Base-by-base conservation (phyloP, 1,139 yeast genomes). In the Candida dubliniensis region DNA sequence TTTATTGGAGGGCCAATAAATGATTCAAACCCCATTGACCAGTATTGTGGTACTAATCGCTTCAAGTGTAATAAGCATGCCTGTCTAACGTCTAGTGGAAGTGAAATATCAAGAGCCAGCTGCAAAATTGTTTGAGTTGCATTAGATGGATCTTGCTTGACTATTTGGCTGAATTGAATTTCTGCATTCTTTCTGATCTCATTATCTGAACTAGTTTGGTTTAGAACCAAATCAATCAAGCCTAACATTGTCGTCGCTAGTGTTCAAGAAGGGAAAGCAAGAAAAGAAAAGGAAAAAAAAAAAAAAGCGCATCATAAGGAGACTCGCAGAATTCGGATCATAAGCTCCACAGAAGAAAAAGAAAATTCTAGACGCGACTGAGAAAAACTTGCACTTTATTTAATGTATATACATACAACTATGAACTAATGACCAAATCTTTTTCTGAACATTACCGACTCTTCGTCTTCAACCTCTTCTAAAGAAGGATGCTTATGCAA, bases 21-120 rank as follows among this genome's bases (percentile, higher is more conserved):
- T 11, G 89, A 82, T 40, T 80, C 84, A 60, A 90, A 90, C 0
- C 87, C 96, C 24, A 91, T 78, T 24, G 93, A 82, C 99, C 99
- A 91, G 55, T 77, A 82, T 52, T 76, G 71, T 0, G 91, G 86
- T 1, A 89, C 85, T 23, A 85, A 62, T 45, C 86, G 70, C 57
- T 88, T 84, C 50, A 89, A 62, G 50, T 87, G 83, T 31, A 89
- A 65, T 35, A 91, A 61, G 5, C 91, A 79, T 31, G 90, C 73
- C 60, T 89, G 96, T 50, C 84, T 71, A 0, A 71, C 39, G 46
- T 64, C 71, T 1, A 60, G 45, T 1, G 72, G 61, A 13, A 57
- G 40, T 3, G 58, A 49, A 12, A 50, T 54, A 27, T 57, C 50
- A 4, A 55, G 12, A 8, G 72, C 60, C 43, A 59, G 52, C 40